Evolutionary conservation across 129 eudicot species (phyloP), one percentile per base, ranked within the genome.

Genomic region (Arctium lappa): DNA sequence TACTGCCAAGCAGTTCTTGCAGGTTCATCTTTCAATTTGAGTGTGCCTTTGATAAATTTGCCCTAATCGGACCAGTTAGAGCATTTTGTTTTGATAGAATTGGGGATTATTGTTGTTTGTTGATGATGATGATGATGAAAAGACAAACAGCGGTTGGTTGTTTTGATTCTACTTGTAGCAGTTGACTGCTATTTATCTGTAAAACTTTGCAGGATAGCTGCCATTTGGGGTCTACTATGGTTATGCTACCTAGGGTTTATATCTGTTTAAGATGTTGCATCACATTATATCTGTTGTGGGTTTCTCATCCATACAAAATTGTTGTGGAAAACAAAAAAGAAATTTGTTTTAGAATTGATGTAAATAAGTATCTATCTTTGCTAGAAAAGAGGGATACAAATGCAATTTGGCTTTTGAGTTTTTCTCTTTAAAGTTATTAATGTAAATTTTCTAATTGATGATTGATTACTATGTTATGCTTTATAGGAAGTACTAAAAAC

Each of bases 1-100:
- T 12, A 91, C 93, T 27, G 99, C 99, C 71, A 87, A 83, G 1
- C 97, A 89, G 77, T 93, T 95, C 83, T 91, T 95, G 79, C 92
- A 93, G 97, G 39, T 79, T 80, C 38, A 8, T 29, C 18, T 29
- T 65, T 65, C 72, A 77, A 65, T 70, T 80, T 33, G 22, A 78
- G 36, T 38, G 12, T 78, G 42, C 30, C 32, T 36, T 77, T 22
- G 60, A 78, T 78, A 5, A 65, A 78, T 78, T 18, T 37, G 62
- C 29, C 69, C 27, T 18, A 18, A 62, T 16, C 8, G 30, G 29
- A 62, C 8, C 34, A 66, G 13, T 66, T 27, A 5, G 33, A 18
- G 32, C 34, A 66, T 22, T 60, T n/a, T 27, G 33, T 29, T 66
- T 29, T 27, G 13, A 66, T 66, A 29, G 11, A 66, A 66, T 66